Evolutionary conservation across 192 early-diverging fungal species (phyloP), one percentile per base, ranked within the genome.

Genomic region (Physocladia obscura): DNA sequence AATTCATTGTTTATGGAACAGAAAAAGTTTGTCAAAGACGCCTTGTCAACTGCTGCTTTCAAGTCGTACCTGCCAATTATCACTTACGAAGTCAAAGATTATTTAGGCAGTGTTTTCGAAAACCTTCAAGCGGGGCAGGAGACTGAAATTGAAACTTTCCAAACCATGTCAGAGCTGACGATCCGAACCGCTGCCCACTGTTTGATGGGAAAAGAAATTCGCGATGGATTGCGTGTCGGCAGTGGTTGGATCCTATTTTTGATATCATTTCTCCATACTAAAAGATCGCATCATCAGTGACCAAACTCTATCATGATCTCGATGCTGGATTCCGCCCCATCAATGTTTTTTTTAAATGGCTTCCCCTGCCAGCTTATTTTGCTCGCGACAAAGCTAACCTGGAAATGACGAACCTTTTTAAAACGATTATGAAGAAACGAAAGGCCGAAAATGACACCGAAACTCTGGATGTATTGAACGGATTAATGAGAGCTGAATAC

Each of bases 21-120:
- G 81, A 98, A 98, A 84, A 94, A 82, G 90, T 96, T 98, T 81
- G 89, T 97, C 74, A 98, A 98, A 84, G 88, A 92, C 57, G 89
- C 91, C 47, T 83, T 98, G 70, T 89, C 92, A 57, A 87, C 86
- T 55, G 89, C 95, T 26, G 92, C 88, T 70, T 92, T 98, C 80
- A 84, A 90, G 57, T 74, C 87, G 32, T 95, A 97, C 81, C 84
- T 97, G 34, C 91, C 94, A 39, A 88, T 94, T 71, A 88, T 97
- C 57, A 81, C 86, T 32, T 79, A 91, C 59, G 97, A 98, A 80
- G 86, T 89, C 57, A 77, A 76, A 55, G 83, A 85, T 38, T 96
- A 94, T 76, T 88, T 97, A 64, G 65, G 86, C 51, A 17, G 19
- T 15, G 3, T 81, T 82, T 58, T 54, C 24, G n/a, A 1, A 4